Percentiles rank a stretch among this genome's conserved stretches.
phyloP scores from a whole-genome alignment of 2,329 filamentous ascomycete species.

The Fusarium sp. region DNA sequence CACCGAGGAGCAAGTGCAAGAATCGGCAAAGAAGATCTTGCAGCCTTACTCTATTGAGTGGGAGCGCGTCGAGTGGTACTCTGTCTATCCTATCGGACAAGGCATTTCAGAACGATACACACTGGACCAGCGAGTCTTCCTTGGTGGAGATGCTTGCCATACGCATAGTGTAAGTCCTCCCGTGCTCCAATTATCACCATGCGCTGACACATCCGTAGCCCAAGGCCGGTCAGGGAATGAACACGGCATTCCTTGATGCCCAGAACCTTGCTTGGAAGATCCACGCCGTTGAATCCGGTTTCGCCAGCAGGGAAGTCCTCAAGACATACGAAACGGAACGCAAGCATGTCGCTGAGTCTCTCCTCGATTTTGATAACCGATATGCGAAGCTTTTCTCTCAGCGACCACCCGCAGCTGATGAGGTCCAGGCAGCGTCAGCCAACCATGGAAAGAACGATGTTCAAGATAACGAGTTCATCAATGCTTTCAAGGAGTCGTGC shows the following conservation, averaged over 20 bases:
- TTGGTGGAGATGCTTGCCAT: slow-evolving; percentile 82
- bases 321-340: slow-evolving; percentile 89
- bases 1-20: slow-evolving; percentile 71
- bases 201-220: slow-evolving; percentile 60
- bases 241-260: slow-evolving; percentile 81
- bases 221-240: slow-evolving; percentile 84
- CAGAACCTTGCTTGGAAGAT: slow-evolving; percentile 97
- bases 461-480: slow-evolving; percentile 83
- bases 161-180: slow-evolving; percentile 73
- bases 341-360: slow-evolving; percentile 83
- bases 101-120: slow-evolving; percentile 76
- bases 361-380: slow-evolving; percentile 86
- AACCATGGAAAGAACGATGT: slow-evolving; percentile 39
- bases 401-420: slow-evolving; percentile 75
- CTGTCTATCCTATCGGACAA: slow-evolving; percentile 81
- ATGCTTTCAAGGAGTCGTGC: slow-evolving; percentile 89
- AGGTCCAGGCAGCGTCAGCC: slow-evolving; percentile 74
- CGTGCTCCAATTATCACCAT: slow-evolving; percentile 44
- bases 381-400: slow-evolving; percentile 92
- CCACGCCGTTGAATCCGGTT: slow-evolving; percentile 86
- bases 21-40: slow-evolving; percentile 72
- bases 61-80: slow-evolving; percentile 77
- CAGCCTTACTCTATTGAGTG: slow-evolving; percentile 75
- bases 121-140: slow-evolving; percentile 74
- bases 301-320: slow-evolving; percentile 79